These are phyloP conservation scores for Fusarium bulbicola DNA, from an alignment of 2,329 filamentous ascomycete genomes.

Conservation along the genomic window DNA sequence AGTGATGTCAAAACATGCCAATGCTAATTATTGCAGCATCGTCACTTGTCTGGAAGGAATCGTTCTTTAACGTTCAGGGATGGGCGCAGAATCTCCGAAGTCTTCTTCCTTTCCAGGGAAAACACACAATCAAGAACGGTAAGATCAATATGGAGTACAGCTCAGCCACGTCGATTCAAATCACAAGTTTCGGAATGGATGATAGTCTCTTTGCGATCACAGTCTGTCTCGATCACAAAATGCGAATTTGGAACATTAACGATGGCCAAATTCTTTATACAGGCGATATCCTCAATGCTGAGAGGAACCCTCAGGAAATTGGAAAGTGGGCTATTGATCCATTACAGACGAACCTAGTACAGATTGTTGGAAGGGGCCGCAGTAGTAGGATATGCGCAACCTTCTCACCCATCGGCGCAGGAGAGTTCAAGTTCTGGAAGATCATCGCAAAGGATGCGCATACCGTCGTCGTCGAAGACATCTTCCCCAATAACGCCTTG, in stretches of 20 bases:
- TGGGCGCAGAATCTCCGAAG: constrained; percentile 75
- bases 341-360: constrained; percentile 78
- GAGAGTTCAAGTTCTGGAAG: constrained; percentile 95
- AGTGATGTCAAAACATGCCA: background rate
- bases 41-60: constrained; percentile 69
- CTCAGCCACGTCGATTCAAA: constrained; percentile 70
- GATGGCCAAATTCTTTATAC: constrained; percentile 80
- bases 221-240: constrained; percentile 85
- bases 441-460: constrained; percentile 72
- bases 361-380: constrained; percentile 68
- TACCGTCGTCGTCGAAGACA: constrained; percentile 72
- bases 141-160: constrained; percentile 73
- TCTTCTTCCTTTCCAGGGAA: constrained; percentile 72
- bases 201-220: constrained; percentile 72
- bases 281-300: constrained; percentile 78
- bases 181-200: constrained; percentile 61
- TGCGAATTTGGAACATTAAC: constrained; percentile 90
- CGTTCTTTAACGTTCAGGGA: constrained; percentile 76
- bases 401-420: constrained; percentile 86
- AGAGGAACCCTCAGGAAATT: constrained; percentile 71
- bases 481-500: constrained; percentile 69
- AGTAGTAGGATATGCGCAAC: constrained; percentile 73
- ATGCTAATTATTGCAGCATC: constrained; percentile 37
- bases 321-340: constrained; percentile 83
- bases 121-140: constrained; percentile 70